These are phyloP conservation scores for Venturia nashicola DNA, from an alignment of 2,329 filamentous ascomycete genomes.

Conservation along the genomic window DNA sequence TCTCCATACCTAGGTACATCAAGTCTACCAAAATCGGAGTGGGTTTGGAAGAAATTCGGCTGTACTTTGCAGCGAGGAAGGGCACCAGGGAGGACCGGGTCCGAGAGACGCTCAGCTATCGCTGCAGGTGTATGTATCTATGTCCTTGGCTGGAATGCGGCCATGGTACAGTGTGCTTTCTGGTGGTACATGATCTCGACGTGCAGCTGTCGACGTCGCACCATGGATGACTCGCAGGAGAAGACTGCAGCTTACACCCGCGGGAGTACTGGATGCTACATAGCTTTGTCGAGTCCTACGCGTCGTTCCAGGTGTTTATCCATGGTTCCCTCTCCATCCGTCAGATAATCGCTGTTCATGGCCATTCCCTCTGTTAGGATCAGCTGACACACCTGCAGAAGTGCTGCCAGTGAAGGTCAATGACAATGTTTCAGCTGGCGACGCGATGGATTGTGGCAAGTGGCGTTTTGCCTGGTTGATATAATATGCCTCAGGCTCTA, in stretches of 20 bases:
- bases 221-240: neutral
- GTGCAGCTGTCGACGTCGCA: neutral
- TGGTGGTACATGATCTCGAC: neutral
- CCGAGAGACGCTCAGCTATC: neutral
- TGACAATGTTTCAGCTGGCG: constrained; percentile 3
- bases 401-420: too few species aligned
- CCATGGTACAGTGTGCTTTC: neutral
- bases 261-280: neutral
- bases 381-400: too few species aligned
- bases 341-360: neutral
- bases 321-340: neutral
- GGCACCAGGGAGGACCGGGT: neutral
- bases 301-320: neutral
- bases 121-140: neutral
- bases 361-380: too few species aligned
- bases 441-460: neutral
- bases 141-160: neutral
- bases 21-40: neutral
- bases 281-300: neutral
- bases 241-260: neutral
- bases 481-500: too few species aligned
- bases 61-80: neutral
- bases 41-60: neutral
- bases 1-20: neutral
- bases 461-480: too few species aligned